These are phyloP conservation scores for Clausena lansium DNA, from an alignment of 345 rosid genomes.

Conservation along the genomic window DNA sequence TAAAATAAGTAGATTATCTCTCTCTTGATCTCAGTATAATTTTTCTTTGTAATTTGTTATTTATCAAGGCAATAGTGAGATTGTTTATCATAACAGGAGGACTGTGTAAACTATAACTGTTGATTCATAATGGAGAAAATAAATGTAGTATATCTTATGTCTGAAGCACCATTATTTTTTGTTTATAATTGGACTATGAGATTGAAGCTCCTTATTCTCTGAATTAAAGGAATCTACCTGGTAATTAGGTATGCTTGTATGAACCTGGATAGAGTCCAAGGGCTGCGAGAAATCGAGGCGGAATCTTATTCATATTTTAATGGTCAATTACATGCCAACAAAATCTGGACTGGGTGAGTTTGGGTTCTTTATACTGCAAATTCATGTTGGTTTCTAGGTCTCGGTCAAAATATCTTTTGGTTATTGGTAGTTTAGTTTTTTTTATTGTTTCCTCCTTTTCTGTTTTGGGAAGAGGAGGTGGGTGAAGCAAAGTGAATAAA, in stretches of 20 bases:
- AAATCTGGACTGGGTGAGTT: slow-evolving; percentile 85
- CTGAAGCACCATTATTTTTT: background rate
- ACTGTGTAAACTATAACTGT: background rate
- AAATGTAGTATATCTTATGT: background rate
- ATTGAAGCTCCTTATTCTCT: slow-evolving; percentile 5
- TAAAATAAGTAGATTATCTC: background rate
- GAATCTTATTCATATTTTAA: slow-evolving; percentile 70
- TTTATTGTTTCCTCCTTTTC: background rate
- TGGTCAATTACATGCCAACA: slow-evolving; percentile 79
- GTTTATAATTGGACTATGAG: slow-evolving; percentile 1
- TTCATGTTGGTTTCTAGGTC: background rate
- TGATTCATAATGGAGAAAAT: background rate
- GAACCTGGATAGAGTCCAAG: slow-evolving; percentile 56
- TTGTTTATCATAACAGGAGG: background rate
- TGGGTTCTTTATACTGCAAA: slow-evolving; percentile 7
- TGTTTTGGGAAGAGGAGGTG: background rate
- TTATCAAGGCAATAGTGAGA: background rate
- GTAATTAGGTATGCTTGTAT: slow-evolving; percentile 57
- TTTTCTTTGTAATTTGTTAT: background rate
- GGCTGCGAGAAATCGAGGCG: slow-evolving; percentile 56
- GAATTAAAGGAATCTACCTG: slow-evolving; percentile 16
- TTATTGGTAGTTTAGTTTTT: slow-evolving; percentile 2
- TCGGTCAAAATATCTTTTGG: slow-evolving; percentile 8
- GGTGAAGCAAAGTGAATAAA: background rate
- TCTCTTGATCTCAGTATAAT: background rate